Conservation (phyloP, 75 land plant species). For the Azolla pinnata region DNA sequence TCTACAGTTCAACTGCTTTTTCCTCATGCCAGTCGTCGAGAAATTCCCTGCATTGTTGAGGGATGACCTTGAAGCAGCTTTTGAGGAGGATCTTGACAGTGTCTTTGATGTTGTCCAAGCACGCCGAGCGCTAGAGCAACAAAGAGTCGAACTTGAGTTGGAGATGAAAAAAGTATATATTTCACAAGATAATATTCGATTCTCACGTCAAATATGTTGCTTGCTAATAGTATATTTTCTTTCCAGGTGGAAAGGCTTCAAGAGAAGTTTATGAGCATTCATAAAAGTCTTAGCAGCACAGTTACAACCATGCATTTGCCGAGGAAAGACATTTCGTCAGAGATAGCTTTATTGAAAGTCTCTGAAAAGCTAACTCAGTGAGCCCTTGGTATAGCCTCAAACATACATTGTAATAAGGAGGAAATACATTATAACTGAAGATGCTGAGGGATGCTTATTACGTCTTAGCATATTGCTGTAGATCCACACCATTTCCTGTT, state of each 20-base stretch:
- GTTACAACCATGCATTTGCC: no score
- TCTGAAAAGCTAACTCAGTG: no score
- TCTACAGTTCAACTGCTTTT: constrained; percentile 92
- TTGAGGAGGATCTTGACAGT: constrained; percentile 74
- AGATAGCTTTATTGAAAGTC: no score
- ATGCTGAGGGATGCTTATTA: no score
- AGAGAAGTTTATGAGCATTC: constrained; percentile 65
- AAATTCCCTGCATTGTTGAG: constrained; percentile 82
- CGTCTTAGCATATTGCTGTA: no score
- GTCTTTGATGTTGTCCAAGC: constrained; percentile 69
- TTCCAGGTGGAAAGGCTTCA: constrained; percentile 71
- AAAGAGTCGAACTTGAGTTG: constrained; percentile 58
- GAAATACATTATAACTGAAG: no score
- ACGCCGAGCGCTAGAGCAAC: constrained; percentile 45
- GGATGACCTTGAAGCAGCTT: constrained; percentile 80
- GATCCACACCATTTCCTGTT: no score
- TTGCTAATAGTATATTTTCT: background rate
- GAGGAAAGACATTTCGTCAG: no score
- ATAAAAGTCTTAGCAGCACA: constrained; percentile 54
- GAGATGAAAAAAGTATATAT: constrained; percentile 68
- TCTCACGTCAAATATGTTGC: background rate
- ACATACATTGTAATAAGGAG: no score
- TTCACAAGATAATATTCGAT: background rate
- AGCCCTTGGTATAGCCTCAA: no score
- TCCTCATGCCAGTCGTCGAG: constrained; percentile 98